Base-by-base conservation (phyloP, 768 basidiomycete genomes). In the Tylopilus subfusipes region DNA sequence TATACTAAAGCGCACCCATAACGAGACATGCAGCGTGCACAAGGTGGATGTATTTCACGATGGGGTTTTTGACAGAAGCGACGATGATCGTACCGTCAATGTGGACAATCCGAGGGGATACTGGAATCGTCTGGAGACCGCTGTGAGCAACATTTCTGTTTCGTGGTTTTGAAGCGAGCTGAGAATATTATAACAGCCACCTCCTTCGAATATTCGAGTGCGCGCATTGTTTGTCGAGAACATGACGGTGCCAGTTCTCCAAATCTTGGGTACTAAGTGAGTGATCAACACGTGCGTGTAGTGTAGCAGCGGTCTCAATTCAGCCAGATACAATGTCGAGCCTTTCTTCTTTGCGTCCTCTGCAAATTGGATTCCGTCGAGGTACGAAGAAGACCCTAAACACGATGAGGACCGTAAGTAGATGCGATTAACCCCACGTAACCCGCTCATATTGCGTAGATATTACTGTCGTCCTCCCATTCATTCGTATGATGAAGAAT, bases 271-370 rank as follows among this genome's bases (percentile, higher is more conserved):
- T 5, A 76, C 81, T 39, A 79, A 65, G 84, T 84, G 53, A 58
- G 74, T 58, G 19, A 34, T 48, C 25, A 3, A 29, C n/a, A 10
- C 4, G 46, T 36, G 24, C 7, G 13, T 5, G 24, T 18, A 27
- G 11, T 21, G 5, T 22, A n/a, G 24, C 21, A 22, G n/a, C 5
- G 5, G 11, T 34, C 51, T 61, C 45, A 54, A 42, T 24, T 14
- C n/a, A 10, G 14, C 9, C 24, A 73, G 83, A 62, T 83, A 79
- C 55, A 76, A 76, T 52, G 75, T 85, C 38, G 84, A 85, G 55
- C 84, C 84, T 1, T 84, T 85, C 69, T 85, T 81, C 62, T 85
- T 84, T 61, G 80, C 82, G 0, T 84, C 83, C 2, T 80, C 83
- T 0, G 63, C 78, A 14, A 84, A 82, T 57, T 85, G 83, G 83